Conservation (phyloP, 805 yeast genomes). For the Ogataea parapolymorpha region DNA sequence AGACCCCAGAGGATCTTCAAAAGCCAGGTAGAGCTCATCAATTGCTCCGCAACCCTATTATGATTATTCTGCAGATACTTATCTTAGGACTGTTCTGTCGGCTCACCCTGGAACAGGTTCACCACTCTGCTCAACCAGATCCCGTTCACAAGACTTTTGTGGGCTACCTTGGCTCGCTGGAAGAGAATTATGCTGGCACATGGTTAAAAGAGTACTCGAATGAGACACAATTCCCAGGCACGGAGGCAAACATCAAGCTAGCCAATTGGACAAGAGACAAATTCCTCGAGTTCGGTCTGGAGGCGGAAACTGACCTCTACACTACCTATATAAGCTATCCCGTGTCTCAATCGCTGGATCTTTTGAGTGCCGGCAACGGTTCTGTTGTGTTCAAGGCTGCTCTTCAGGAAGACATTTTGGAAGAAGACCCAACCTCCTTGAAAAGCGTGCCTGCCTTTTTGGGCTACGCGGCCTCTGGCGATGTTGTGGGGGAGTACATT, state of each 20-base stretch:
- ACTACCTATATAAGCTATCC: constrained; percentile 68
- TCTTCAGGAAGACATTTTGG: constrained; percentile 45
- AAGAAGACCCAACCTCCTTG: constrained; percentile 48
- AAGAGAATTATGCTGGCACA: constrained; percentile 41
- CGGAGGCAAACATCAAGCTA: constrained; percentile 35
- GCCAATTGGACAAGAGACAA: constrained; percentile 58
- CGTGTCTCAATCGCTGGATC: constrained; percentile 45
- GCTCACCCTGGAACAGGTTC: no score
- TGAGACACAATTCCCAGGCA: constrained; percentile 59
- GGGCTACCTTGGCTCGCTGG: constrained; percentile 25
- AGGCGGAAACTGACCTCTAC: constrained; percentile 50
- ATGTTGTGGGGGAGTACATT: constrained; percentile 62
- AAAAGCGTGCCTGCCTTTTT: constrained; percentile 67
- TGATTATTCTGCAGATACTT: not conserved
- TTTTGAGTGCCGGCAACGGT: constrained; percentile 30
- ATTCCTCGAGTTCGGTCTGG: constrained; percentile 59
- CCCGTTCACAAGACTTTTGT: not conserved
- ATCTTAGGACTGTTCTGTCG: no score
- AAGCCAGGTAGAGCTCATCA: not conserved
- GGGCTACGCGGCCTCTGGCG: constrained; percentile 74
- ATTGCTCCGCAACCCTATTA: not conserved
- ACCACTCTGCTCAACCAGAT: no score
- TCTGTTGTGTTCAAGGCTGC: constrained; percentile 47
- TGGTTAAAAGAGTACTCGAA: constrained; percentile 54
- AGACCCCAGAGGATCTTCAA: not conserved